phyloP scores from a whole-genome alignment of 306 rosid genomes.

The Acacia crassicarpa region DNA sequence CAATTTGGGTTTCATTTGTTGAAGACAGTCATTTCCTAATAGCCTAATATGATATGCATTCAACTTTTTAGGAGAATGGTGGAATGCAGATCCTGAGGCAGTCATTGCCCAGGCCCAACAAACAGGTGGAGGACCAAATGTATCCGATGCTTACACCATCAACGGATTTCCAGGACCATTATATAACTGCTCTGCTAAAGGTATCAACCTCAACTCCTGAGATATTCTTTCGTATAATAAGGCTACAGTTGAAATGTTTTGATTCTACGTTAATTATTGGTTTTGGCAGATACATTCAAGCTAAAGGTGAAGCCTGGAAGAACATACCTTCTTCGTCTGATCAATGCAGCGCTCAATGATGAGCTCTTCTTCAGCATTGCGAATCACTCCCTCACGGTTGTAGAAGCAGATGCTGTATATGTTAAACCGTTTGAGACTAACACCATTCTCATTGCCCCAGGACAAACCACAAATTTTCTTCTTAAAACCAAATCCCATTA shows the following conservation, averaged over 20 bases:
- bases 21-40: background rate
- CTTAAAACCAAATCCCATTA: conserved; percentile 41
- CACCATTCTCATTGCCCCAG: conserved; percentile 44
- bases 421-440: conserved; percentile 45
- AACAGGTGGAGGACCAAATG: conserved; percentile 79
- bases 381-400: conserved; percentile 49
- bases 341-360: conserved; percentile 52
- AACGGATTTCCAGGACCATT: conserved; percentile 78
- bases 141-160: conserved; percentile 77
- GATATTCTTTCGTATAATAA: too few relatives aligned
- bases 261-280: background rate
- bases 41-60: background rate
- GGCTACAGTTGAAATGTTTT: too few relatives aligned
- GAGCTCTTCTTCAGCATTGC: conserved; percentile 59
- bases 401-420: conserved; percentile 49
- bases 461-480: conserved; percentile 56
- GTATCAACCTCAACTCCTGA: conserved; percentile 24
- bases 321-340: conserved; percentile 48
- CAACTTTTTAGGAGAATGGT: conserved; percentile 70
- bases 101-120: conserved; percentile 58
- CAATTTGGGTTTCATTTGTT: background rate
- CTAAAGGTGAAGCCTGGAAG: conserved; percentile 45
- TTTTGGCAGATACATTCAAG: conserved; percentile 42
- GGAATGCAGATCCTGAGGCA: conserved; percentile 70
- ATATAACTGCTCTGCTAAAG: conserved; percentile 71